Evolutionary conservation across 768 basidiomycete genomes (phyloP), one percentile per base, ranked within the genome.

Genomic region (Mycena olivaceomarginata): DNA sequence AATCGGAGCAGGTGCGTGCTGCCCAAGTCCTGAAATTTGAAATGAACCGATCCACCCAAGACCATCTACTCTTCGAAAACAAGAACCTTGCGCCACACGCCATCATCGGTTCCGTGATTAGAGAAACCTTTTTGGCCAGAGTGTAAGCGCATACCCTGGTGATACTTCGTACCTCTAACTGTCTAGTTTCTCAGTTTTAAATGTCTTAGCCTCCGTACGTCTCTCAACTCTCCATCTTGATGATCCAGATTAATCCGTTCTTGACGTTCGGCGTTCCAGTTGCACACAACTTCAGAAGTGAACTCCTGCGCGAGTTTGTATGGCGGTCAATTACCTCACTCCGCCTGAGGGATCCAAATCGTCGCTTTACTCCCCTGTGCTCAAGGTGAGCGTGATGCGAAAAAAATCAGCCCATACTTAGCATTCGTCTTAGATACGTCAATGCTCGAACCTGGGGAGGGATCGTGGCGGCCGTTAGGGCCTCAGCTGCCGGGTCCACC

Each of bases 51-150:
- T 48, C 7, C 4, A 4, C 10, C 8, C 53, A 87, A 87, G 86
- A 79, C 0, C 79, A 84, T 68, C 72, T 88, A 1, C 70, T 86
- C 22, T 85, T 78, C 48, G 85, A 83, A 46, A 81, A 68, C 48
- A 76, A 73, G 12, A 72, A 75, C 37, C 68, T 85, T 11, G 60
- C 65, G 11, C n/a, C n/a, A n/a, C 77, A 68, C 39, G 13, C n/a
- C 22, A 56, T 40, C 2, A 72, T 85, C 9, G 72, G 68, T 9
- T 53, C 57, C 4, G 62, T 70, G 41, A 77, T 84, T 62, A 85
- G 86, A 43, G 81, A 82, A 39, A 81, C 89, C 0, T 91, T 90
- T 75, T 85, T 88, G 13, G 83, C 87, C 10, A 85, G 91, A 66
- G 81, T 92, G 92, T 92, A 74, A 78, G 91, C 84, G 3, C 13